Base-by-base conservation (phyloP, 1,284 basidiomycete genomes). In the Cystobasidium slooffiae region DNA sequence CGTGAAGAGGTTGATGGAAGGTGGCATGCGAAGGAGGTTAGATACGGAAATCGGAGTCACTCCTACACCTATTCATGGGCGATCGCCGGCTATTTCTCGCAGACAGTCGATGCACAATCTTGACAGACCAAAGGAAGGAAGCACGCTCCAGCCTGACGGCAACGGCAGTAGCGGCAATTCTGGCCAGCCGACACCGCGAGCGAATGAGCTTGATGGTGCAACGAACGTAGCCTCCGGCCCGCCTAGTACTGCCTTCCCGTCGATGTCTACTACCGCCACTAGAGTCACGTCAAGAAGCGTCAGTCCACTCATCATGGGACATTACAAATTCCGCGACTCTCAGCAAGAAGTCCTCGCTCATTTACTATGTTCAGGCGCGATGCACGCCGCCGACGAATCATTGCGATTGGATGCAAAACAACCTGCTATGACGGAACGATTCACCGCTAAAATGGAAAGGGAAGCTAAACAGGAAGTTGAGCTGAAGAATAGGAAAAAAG, bases 41-140 rank as follows among this genome's bases (percentile, higher is more conserved):
- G 78, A 77, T 20, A 74, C 73, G 31, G 79, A 79, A 49, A 70
- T 78, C 47, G 76, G 61, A 8, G 64, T 72, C 14, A 72, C 74
- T 18, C 72, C 72, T 46, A 72, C 69, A 6, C 69, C 69, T 43
- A 44, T 37, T 10, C n/a, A 61, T 53, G 69, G 69, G 5, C 44
- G 46, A 10, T 72, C 69, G 16, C 69, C 69, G 2, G 51, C 66
- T 52, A 44, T 58, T 14, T 56, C 66, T 18, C 31, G 66, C 4
- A 7, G 66, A 24, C 52, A 49, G 31, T 68, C 66, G n/a, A 58
- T 68, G 55, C 18, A 37, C 22, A 41, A 66, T 18, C 18, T 47
- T 7, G 47, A 66, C 37, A 51, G 16, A 14, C 64, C 49, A 12
- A 37, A 24, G 47, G 44, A 63, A 43, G n/a, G 44, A 6, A 49